Conservation (phyloP, 129 eudicot genomes). For the Kitagawia praeruptora region DNA sequence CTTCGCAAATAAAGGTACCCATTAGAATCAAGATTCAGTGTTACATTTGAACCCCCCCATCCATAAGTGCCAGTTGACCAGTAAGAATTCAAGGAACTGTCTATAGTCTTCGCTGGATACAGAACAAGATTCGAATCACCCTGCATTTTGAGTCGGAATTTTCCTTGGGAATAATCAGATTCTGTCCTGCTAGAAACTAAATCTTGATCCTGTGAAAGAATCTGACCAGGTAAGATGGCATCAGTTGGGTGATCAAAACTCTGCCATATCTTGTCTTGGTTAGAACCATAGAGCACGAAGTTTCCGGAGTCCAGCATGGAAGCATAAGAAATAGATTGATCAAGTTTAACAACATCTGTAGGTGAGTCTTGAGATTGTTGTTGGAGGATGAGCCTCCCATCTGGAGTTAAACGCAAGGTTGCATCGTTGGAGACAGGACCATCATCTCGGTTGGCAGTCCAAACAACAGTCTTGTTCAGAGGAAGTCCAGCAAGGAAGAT, state of each 20-base stretch:
- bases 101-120: not conserved
- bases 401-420: conserved; percentile 11
- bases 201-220: not conserved
- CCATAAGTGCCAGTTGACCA: conserved; percentile 4
- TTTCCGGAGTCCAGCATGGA: conserved; percentile 39
- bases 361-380: conserved; percentile 7
- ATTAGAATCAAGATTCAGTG: conserved; percentile 9
- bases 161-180: conserved; percentile 7
- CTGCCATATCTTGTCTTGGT: conserved; percentile 14
- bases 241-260: conserved; percentile 25
- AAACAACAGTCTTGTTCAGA: conserved; percentile 15
- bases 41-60: not conserved
- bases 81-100: not conserved
- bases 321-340: conserved; percentile 21
- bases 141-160: conserved; percentile 13
- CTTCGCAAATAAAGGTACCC: conserved; percentile 9
- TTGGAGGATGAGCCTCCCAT: conserved; percentile 22
- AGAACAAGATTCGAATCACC: conserved; percentile 11
- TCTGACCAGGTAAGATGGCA: conserved; percentile 9
- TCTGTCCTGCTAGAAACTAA: conserved; percentile 3
- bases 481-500: conserved; percentile 19
- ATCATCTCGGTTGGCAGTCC: conserved; percentile 29
- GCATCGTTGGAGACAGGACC: conserved; percentile 10
- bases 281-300: conserved; percentile 29
- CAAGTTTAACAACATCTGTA: conserved; percentile 4